A percentile compares a stretch with the other conserved stretches of the same genome.
Conservation (phyloP, 108 stramenopile genomes). For the Cyclotella sp. region DNA sequence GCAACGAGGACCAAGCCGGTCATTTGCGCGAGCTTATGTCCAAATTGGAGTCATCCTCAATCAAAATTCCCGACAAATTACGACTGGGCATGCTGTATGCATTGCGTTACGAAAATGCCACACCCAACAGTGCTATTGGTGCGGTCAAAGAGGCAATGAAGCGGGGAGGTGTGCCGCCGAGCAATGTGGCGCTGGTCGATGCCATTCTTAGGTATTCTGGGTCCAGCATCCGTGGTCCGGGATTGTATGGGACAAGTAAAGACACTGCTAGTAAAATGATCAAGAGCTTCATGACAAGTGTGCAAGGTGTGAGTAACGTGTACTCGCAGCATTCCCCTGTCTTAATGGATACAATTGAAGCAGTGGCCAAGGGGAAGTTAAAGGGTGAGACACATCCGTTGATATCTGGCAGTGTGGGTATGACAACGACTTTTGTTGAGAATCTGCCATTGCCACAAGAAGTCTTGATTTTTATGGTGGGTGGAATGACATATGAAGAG, state of each 20-base stretch:
- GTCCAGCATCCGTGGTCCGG: slow-evolving; percentile 78
- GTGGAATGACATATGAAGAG: slow-evolving; percentile 97
- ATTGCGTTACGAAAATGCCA: slow-evolving; percentile 92
- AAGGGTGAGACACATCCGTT: slow-evolving; percentile 81
- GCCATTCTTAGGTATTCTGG: slow-evolving; percentile 93
- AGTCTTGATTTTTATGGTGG: slow-evolving; percentile 94
- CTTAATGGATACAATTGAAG: slow-evolving; percentile 89
- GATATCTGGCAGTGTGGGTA: slow-evolving; percentile 41
- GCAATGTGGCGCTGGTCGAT: slow-evolving; percentile 91
- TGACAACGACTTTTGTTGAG: slow-evolving; percentile 38
- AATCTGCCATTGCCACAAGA: slow-evolving; percentile 70
- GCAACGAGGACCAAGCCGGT: slow-evolving; percentile 88
- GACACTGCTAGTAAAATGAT: slow-evolving; percentile 89
- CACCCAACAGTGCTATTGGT: slow-evolving; percentile 69
- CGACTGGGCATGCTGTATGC: slow-evolving; percentile 97
- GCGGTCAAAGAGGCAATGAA: slow-evolving; percentile 86
- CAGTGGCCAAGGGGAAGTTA: slow-evolving; percentile 88
- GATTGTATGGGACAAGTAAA: slow-evolving; percentile 87
- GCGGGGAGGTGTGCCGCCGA: slow-evolving; percentile 89
- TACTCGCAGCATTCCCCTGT: slow-evolving; percentile 98
- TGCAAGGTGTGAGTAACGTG: slow-evolving; percentile 97
- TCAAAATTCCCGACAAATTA: slow-evolving; percentile 96
- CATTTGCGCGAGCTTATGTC: slow-evolving; percentile 92
- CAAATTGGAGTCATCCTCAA: slow-evolving; percentile 74
- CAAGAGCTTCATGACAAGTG: slow-evolving; percentile 92